Evolutionary conservation across 2,329 filamentous ascomycete genomes (phyloP).

Genomic region (Fusarium sp.): DNA sequence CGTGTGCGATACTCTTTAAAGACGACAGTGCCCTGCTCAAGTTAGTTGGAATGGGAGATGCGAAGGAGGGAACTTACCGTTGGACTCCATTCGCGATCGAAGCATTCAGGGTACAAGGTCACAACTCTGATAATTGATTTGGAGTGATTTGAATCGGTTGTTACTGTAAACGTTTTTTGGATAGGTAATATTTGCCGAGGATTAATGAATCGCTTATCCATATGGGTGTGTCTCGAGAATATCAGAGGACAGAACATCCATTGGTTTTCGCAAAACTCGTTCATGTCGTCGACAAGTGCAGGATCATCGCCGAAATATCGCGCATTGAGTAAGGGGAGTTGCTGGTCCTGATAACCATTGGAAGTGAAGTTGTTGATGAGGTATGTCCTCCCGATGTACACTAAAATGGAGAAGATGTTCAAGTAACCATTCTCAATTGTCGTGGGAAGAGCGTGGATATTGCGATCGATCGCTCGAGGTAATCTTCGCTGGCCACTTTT

Average conservation of each 20-base stretch:
- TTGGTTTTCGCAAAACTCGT: background rate
- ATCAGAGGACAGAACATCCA: conserved; percentile 23
- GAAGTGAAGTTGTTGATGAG: background rate
- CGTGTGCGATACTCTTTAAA: conserved; percentile 19
- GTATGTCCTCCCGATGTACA: background rate
- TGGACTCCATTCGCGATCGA: background rate
- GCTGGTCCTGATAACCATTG: background rate
- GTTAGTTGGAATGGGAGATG: background rate
- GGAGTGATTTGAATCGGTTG: background rate
- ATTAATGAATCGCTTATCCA: background rate
- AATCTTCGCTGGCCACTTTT: background rate
- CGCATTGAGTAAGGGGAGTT: conserved; percentile 3
- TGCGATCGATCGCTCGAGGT: background rate
- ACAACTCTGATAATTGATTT: background rate
- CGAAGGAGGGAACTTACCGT: background rate
- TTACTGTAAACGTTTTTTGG: background rate
- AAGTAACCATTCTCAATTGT: conserved; percentile 10
- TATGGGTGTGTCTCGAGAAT: background rate
- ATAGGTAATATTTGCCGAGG: conserved; percentile 21
- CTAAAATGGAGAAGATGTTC: conserved; percentile 26
- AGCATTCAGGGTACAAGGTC: conserved; percentile 1
- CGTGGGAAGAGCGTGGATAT: background rate
- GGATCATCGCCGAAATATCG: background rate
- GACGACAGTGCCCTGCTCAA: background rate
- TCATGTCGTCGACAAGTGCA: background rate